Conservation (phyloP, 352 stramenopile genomes). For the Phytophthora ohioensis region DNA sequence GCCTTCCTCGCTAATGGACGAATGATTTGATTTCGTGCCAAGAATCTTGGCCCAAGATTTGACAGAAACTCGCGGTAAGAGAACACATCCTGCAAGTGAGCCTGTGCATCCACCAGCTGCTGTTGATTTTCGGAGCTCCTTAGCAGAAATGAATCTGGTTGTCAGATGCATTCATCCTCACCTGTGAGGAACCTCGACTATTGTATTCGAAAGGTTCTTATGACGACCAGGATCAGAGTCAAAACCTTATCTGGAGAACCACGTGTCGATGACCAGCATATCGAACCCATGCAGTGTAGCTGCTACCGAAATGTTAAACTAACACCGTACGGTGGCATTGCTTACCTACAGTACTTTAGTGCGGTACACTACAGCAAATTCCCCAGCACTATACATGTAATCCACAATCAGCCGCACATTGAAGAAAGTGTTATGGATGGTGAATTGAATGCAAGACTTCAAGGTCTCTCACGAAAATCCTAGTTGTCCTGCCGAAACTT, state of each 20-base stretch:
- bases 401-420: no score
- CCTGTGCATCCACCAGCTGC: conserved; percentile 18
- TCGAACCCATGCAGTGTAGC: background rate
- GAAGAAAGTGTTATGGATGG: no score
- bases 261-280: background rate
- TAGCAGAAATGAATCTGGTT: background rate
- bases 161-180: background rate
- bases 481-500: no score
- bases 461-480: no score
- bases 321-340: background rate
- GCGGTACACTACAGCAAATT: no score
- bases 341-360: no score
- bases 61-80: background rate
- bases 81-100: conserved; percentile 3
- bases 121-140: conserved; percentile 9
- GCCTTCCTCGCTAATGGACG: background rate
- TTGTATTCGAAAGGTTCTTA: conserved; percentile 20
- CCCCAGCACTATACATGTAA: no score
- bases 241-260: conserved; percentile 4
- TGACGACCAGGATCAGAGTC: conserved; percentile 12
- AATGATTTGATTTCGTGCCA: conserved; percentile 7
- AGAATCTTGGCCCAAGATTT: background rate
- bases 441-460: no score
- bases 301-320: conserved; percentile 5
- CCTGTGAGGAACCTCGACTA: background rate